Base-by-base conservation (phyloP, 2,329 filamentous ascomycete genomes). In the Ceratocystis papillata region DNA sequence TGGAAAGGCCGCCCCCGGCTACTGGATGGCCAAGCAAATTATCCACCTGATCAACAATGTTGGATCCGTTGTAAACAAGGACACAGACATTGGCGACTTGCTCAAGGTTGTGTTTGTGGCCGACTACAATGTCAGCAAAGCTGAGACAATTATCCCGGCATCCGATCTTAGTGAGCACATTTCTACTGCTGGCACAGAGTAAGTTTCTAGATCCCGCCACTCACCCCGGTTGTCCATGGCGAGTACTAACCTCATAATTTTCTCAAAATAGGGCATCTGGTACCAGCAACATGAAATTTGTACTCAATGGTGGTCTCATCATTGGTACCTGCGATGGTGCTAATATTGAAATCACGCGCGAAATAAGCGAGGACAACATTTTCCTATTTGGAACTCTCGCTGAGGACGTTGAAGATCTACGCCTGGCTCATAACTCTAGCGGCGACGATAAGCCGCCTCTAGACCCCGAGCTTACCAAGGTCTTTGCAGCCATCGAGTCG, bases 11-110 rank as follows among this genome's bases (percentile, higher is more conserved):
- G 94, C 94, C 1, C 94, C 94, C 0, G 94, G 94, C 17, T 99
- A 99, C 80, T 99, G 94, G 94, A 99, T 97, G 94, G 94, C 94
- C 46, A 99, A 99, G 83, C 95, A 94, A 50, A 91, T 96, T 70
- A 99, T 99, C 72, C 93, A 97, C 74, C 83, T 99, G 67, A 87
- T 99, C 80, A 97, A 96, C 79, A 87, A 86, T 69, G 94, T 97
- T 30, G 91, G 90, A 3, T 79, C 85, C 17, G 89, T 97, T 2
- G 87, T 99, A 71, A 99, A 99, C 79, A 89, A 89, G 50, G 94
- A 99, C 72, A 80, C 85, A 55, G 94, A 97, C 44, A 87, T 97
- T 73, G 93, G 93, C 41, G 93, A 97, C 73, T 81, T 96, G 37
- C 83, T 99, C 73, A 99, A 99, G 81, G 94, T 99, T 64, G 86